Evolutionary conservation across 2,329 filamentous ascomycete species (phyloP).

Genomic region (Neofusicoccum cordaticola): DNA sequence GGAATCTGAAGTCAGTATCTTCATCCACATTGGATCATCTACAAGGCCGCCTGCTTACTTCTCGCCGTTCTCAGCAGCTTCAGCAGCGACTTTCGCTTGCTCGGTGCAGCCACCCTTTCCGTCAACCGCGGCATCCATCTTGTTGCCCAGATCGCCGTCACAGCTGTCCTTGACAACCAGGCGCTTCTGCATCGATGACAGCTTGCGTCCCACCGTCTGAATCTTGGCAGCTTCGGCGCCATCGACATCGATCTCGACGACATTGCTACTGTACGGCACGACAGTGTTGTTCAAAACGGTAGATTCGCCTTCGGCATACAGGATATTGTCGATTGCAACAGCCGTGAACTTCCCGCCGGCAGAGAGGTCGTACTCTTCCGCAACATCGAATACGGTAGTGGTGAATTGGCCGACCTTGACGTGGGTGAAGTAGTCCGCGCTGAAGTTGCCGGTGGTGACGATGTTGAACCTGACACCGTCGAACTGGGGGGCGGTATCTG

Average conservation of each 20-base stretch:
- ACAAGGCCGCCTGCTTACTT: no score
- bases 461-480: slow-evolving; percentile 54
- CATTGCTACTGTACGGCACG: slow-evolving; percentile 59
- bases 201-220: slow-evolving; percentile 38
- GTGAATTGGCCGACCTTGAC: slow-evolving; percentile 49
- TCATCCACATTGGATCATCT: neutral
- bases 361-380: slow-evolving; percentile 53
- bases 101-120: slow-evolving; percentile 46
- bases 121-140: slow-evolving; percentile 51
- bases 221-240: slow-evolving; percentile 54
- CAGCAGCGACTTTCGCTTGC: slow-evolving; percentile 53
- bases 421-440: slow-evolving; percentile 49
- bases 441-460: slow-evolving; percentile 40
- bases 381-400: slow-evolving; percentile 54
- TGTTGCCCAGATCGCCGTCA: slow-evolving; percentile 45
- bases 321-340: slow-evolving; percentile 55
- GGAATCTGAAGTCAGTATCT: neutral
- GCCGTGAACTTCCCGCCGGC: slow-evolving; percentile 55
- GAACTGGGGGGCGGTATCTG: slow-evolving; percentile 48
- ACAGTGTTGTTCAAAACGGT: slow-evolving; percentile 52
- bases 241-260: slow-evolving; percentile 56
- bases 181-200: slow-evolving; percentile 47
- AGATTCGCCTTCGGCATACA: slow-evolving; percentile 52
- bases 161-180: slow-evolving; percentile 54
- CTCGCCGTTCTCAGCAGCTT: slow-evolving; percentile 40